Percentiles rank a stretch among this genome's conserved stretches.
phyloP scores from a whole-genome alignment of 805 yeast genomes.

The Ogataea saltuana region DNA sequence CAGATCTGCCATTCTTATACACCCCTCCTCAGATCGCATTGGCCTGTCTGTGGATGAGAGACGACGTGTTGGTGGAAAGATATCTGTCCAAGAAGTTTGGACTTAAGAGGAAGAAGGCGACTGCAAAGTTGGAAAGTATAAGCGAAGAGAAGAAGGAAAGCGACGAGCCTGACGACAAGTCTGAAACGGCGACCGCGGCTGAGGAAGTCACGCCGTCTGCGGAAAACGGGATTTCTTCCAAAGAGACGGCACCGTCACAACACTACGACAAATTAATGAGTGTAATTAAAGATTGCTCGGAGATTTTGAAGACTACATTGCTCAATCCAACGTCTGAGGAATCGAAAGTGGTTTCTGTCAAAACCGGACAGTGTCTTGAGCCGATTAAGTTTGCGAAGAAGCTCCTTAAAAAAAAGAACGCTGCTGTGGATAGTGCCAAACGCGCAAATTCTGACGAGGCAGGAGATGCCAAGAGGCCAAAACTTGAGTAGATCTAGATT shows the following conservation, averaged over 20 bases:
- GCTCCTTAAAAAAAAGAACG: constrained; percentile 20
- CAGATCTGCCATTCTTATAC: constrained; percentile 74
- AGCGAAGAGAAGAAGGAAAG: constrained; percentile 16
- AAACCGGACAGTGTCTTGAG: constrained; percentile 60
- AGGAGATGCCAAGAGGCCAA: constrained; percentile 25
- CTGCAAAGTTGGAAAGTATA: constrained; percentile 22
- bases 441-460: constrained; percentile 12
- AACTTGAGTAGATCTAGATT: constrained; percentile 20
- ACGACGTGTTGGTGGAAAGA: constrained; percentile 60
- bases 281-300: constrained; percentile 51
- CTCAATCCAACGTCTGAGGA: constrained; percentile 57
- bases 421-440: constrained; percentile 5
- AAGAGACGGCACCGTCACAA: constrained; percentile 15
- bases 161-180: constrained; percentile 14
- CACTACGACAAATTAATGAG: constrained; percentile 47
- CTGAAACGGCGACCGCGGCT: constrained; percentile 12
- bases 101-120: constrained; percentile 24
- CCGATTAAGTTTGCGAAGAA: constrained; percentile 43
- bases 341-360: constrained; percentile 62
- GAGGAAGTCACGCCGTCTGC: constrained; percentile 1
- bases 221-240: neutral
- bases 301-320: constrained; percentile 41
- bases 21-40: constrained; percentile 97
- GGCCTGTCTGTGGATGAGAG: constrained; percentile 73
- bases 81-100: constrained; percentile 68